phyloP scores from a whole-genome alignment of 495 filamentous ascomycete species.

The Podospora appendiculata region DNA sequence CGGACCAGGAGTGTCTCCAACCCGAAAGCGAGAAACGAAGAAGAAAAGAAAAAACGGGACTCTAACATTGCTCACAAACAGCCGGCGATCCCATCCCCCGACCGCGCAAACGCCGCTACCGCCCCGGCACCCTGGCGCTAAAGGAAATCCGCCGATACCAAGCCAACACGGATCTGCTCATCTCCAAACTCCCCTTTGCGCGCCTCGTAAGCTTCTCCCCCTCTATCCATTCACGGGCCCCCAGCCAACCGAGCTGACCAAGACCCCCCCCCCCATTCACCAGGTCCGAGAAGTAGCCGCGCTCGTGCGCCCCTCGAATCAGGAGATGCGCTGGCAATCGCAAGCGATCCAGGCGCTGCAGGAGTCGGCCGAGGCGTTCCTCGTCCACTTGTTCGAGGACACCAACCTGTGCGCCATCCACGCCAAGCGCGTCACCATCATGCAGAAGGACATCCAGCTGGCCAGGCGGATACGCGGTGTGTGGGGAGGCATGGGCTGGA shows the following conservation, averaged over 20 bases:
- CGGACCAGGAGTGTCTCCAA: too few relatives aligned
- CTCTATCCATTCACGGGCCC: neutral
- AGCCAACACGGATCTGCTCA: slow-evolving; percentile 68
- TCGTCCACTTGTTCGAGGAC: slow-evolving; percentile 92
- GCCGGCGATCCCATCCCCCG: slow-evolving; percentile 66
- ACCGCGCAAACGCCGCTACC: slow-evolving; percentile 61
- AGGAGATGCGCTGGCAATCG: slow-evolving; percentile 79
- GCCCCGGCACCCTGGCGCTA: slow-evolving; percentile 75
- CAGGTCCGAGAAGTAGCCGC: slow-evolving; percentile 82
- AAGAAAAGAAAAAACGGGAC: neutral
- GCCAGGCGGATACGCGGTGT: slow-evolving; percentile 70
- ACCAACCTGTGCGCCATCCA: slow-evolving; percentile 93
- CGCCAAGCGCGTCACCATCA: slow-evolving; percentile 92
- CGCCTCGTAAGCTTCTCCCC: slow-evolving; percentile 54
- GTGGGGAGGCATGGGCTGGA: slow-evolving; percentile 42
- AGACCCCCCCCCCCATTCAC: too few relatives aligned
- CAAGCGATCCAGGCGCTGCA: slow-evolving; percentile 86
- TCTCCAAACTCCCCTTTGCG: slow-evolving; percentile 78
- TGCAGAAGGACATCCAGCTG: slow-evolving; percentile 94
- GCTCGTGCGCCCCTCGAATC: slow-evolving; percentile 38
- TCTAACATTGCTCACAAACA: slow-evolving; percentile 16
- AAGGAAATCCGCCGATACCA: slow-evolving; percentile 85
- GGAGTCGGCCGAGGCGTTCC: slow-evolving; percentile 85
- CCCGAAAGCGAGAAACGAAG: too few relatives aligned
- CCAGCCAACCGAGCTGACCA: neutral